Conservation (phyloP, 2,329 filamentous ascomycete genomes). For the Paraphoma chrysanthemicola region DNA sequence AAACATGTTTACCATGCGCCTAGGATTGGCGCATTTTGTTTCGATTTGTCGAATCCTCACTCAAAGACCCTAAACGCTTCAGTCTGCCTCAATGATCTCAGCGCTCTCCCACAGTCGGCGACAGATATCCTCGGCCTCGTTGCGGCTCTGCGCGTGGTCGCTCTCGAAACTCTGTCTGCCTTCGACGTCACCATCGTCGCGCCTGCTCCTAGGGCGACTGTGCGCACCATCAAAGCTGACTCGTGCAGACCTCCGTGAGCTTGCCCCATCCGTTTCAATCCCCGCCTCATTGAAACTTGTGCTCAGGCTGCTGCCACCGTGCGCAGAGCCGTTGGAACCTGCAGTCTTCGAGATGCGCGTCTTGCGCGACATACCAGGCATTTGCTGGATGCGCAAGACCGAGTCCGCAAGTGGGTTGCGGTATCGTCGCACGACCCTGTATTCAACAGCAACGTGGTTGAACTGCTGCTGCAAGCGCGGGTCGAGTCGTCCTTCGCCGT, state of each 20-base stretch:
- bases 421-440: constrained; percentile 74
- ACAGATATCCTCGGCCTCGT: constrained; percentile 49
- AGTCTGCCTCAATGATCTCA: constrained; percentile 46
- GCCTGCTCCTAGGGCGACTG: constrained; percentile 17
- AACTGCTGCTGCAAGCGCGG: constrained; percentile 70
- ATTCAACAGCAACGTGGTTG: constrained; percentile 74
- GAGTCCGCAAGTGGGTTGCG: constrained; percentile 74
- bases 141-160: constrained; percentile 31
- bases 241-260: constrained; percentile 30
- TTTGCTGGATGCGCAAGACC: constrained; percentile 60
- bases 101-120: constrained; percentile 50
- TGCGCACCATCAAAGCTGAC: constrained; percentile 38
- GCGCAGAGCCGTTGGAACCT: constrained; percentile 33
- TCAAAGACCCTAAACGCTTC: constrained; percentile 11
- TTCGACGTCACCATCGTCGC: constrained; percentile 31
- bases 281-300: constrained; percentile 38
- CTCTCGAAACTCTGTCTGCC: constrained; percentile 39
- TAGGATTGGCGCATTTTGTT: neutral
- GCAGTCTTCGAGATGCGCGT: constrained; percentile 24
- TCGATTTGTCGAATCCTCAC: neutral
- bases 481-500: constrained; percentile 57
- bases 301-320: constrained; percentile 38
- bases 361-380: constrained; percentile 55
- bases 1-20: neutral
- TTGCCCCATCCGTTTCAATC: constrained; percentile 34